These are phyloP conservation scores for Eruca vesicaria DNA, from an alignment of 441 rosid species.

Conservation along the genomic window DNA sequence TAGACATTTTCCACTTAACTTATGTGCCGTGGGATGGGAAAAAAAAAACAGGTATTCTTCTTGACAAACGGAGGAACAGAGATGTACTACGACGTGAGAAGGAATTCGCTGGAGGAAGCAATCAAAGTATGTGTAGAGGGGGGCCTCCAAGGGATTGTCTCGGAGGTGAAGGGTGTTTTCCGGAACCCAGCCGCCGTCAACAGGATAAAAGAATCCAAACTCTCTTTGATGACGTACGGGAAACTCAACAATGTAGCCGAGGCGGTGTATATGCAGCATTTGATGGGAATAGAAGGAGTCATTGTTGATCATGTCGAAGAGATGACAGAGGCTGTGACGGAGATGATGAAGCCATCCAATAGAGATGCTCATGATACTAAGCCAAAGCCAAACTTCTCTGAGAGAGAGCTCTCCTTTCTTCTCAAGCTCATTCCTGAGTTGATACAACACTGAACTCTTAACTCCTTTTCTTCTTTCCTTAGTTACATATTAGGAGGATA, in stretches of 20 bases:
- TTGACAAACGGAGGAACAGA: constrained; percentile 75
- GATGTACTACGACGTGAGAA: constrained; percentile 56
- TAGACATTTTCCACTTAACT: neutral
- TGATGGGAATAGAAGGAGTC: constrained; percentile 91
- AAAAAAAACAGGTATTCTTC: constrained; percentile 66
- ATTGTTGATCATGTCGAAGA: constrained; percentile 82
- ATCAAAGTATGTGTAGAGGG: constrained; percentile 64
- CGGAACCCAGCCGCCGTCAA: constrained; percentile 62
- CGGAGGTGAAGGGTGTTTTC: constrained; percentile 79
- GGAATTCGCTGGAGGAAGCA: constrained; percentile 88
- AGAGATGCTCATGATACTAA: constrained; percentile 20
- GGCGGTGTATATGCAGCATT: constrained; percentile 81
- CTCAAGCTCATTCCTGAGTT: constrained; percentile 84
- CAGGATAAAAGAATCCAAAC: constrained; percentile 77
- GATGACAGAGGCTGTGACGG: constrained; percentile 62
- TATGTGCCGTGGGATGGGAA: neutral
- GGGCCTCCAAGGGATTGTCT: constrained; percentile 80
- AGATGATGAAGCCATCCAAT: constrained; percentile 49
- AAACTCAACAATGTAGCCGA: constrained; percentile 80
- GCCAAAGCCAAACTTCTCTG: constrained; percentile 62
- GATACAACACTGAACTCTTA: constrained; percentile 48
- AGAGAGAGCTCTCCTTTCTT: constrained; percentile 76
- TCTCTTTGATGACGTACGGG: constrained; percentile 78
- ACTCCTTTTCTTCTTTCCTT: neutral
- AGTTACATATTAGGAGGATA: neutral